A percentile compares a stretch with the other conserved stretches of the same genome.
Evolutionary conservation across 805 yeast genomes (phyloP).

Genomic region (Metschnikowia aberdeeniae): DNA sequence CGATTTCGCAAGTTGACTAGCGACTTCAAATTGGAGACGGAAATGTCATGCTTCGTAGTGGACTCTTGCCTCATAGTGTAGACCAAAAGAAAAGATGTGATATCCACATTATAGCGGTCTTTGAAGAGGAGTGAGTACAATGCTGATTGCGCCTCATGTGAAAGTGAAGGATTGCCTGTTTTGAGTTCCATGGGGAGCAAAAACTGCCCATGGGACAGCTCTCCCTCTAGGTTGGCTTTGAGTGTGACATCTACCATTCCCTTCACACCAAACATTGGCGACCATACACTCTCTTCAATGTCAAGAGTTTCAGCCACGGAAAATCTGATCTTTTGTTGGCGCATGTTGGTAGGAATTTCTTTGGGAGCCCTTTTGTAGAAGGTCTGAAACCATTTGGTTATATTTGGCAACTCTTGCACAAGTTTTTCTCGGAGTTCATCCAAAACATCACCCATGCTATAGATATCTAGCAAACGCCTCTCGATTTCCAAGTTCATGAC

Average conservation of each 20-base stretch:
- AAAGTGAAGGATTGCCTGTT: conserved; percentile 65
- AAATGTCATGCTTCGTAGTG: conserved; percentile 51
- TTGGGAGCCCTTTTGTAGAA: conserved; percentile 32
- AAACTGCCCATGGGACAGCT: conserved; percentile 35
- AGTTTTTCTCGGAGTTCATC: conserved; percentile 43
- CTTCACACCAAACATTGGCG: conserved; percentile 83
- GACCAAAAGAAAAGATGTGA: conserved; percentile 61
- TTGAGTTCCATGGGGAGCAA: conserved; percentile 86
- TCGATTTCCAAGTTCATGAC: conserved; percentile 40
- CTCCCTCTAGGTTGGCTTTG: conserved; percentile 47
- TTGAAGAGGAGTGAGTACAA: conserved; percentile 73
- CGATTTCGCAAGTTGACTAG: conserved; percentile 70
- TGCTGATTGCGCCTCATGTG: conserved; percentile 84
- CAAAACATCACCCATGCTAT: conserved; percentile 49
- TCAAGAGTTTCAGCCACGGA: conserved; percentile 66
- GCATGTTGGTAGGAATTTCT: conserved; percentile 24
- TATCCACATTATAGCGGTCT: conserved; percentile 73
- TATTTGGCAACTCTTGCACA: conserved; percentile 45
- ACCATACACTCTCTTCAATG: conserved; percentile 88
- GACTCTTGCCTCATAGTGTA: conserved; percentile 59
- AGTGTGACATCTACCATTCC: conserved; percentile 90
- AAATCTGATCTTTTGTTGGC: conserved; percentile 36
- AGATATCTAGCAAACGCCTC: conserved; percentile 46
- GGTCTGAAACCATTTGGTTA: conserved; percentile 49
- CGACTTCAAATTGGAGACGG: conserved; percentile 56